phyloP scores from a whole-genome alignment of 176 grass and related monocot species.

The Rhynchospora breviuscula region DNA sequence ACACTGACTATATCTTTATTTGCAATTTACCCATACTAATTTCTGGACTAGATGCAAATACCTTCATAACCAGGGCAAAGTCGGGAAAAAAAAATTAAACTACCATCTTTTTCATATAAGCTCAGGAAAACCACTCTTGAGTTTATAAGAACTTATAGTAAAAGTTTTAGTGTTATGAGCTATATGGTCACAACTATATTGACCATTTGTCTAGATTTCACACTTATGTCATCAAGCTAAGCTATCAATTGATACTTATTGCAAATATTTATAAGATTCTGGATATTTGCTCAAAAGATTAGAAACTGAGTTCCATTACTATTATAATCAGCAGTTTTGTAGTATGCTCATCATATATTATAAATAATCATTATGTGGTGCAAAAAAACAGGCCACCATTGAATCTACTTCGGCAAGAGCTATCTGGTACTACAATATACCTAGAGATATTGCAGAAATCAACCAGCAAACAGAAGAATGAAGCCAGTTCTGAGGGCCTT shows the following conservation, averaged over 20 bases:
- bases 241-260: not conserved
- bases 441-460: conserved; percentile 96
- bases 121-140: not conserved
- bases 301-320: not conserved
- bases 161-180: not conserved
- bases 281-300: not conserved
- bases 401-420: conserved; percentile 96
- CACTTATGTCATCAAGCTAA: not conserved
- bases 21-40: not conserved
- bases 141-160: not conserved
- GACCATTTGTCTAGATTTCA: not conserved
- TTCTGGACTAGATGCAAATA: not conserved
- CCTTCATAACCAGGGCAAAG: not conserved
- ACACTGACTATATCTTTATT: not conserved
- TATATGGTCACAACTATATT: not conserved
- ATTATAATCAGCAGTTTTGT: not conserved
- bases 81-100: not conserved
- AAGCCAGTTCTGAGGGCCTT: conserved; percentile 29
- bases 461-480: conserved; percentile 37
- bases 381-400: conserved; percentile 55
- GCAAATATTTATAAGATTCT: not conserved
- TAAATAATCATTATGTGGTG: not conserved
- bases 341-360: not conserved
- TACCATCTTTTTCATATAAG: not conserved
- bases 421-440: conserved; percentile 89